Conservation (phyloP, 2,329 filamentous ascomycete species). For the Colletotrichum abscissum region DNA sequence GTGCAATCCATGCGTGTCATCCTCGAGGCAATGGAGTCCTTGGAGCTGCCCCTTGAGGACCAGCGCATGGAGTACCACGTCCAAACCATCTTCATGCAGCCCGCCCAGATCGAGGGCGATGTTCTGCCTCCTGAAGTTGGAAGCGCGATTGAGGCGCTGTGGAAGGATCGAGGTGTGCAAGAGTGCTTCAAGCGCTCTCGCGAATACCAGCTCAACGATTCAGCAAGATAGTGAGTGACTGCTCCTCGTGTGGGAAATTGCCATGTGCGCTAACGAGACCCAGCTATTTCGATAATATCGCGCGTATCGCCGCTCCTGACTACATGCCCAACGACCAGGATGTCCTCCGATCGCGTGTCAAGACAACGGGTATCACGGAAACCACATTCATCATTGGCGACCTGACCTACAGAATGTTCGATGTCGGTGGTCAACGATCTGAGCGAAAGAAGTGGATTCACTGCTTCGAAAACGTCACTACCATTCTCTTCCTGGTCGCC, state of each 20-base stretch:
- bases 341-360: slow-evolving; percentile 93
- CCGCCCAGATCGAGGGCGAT: slow-evolving; percentile 95
- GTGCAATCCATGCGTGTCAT: slow-evolving; percentile 78
- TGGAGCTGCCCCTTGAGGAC: slow-evolving; percentile 86
- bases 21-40: slow-evolving; percentile 75
- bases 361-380: slow-evolving; percentile 97
- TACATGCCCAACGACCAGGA: slow-evolving; percentile 97
- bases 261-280: neutral
- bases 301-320: slow-evolving; percentile 88
- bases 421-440: slow-evolving; percentile 94
- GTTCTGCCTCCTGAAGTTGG: slow-evolving; percentile 94
- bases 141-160: slow-evolving; percentile 89
- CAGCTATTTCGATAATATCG: slow-evolving; percentile 96
- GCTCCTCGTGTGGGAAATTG: slow-evolving; percentile 45
- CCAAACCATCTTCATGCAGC: slow-evolving; percentile 99
- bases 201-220: slow-evolving; percentile 97
- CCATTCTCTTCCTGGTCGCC: slow-evolving; percentile 95
- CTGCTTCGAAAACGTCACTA: slow-evolving; percentile 98
- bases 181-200: slow-evolving; percentile 95
- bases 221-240: slow-evolving; percentile 88
- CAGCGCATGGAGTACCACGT: slow-evolving; percentile 96
- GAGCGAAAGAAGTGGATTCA: slow-evolving; percentile 99
- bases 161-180: slow-evolving; percentile 93
- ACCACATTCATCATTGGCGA: slow-evolving; percentile 96
- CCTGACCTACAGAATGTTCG: slow-evolving; percentile 96